Evolutionary conservation across 495 filamentous ascomycete species (phyloP).

Genomic region (Amorphotheca resinae): DNA sequence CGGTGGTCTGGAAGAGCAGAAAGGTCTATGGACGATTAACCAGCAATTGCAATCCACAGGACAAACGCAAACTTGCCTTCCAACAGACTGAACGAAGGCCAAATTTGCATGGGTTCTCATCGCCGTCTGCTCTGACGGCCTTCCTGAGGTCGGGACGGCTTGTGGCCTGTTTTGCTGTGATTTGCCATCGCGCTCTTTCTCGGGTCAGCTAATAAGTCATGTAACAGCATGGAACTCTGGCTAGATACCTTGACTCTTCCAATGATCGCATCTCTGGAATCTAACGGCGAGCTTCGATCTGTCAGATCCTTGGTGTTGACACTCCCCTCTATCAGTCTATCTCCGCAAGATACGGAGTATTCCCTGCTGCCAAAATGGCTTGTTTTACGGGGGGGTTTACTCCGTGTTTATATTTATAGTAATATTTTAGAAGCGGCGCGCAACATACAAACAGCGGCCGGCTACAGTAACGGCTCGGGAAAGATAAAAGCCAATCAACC

Average conservation of each 20-base stretch:
- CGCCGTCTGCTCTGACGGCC: conserved; percentile 44
- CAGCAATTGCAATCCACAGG: background rate
- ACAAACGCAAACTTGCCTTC: conserved; percentile 49
- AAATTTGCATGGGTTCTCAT: conserved; percentile 47
- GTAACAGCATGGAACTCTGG: background rate
- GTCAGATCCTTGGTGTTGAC: background rate
- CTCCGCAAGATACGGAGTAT: no score
- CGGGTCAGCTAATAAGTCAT: conserved; percentile 4
- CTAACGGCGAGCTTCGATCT: background rate
- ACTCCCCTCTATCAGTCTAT: background rate
- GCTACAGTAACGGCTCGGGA: no score
- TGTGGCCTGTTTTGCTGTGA: conserved; percentile 45
- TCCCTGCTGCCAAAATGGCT: no score
- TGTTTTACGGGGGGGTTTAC: no score
- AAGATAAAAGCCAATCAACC: no score
- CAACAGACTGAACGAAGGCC: conserved; percentile 84
- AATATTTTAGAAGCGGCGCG: background rate
- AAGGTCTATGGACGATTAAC: conserved; percentile 45
- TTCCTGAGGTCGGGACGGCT: conserved; percentile 52
- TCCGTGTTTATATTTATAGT: background rate
- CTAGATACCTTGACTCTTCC: conserved; percentile 45
- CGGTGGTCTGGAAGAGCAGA: conserved; percentile 60
- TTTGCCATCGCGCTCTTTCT: conserved; percentile 46
- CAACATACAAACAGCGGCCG: background rate
- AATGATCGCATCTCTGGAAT: conserved; percentile 45